Evolutionary conservation across 352 stramenopile species (phyloP).

Genomic region (Pythium utonaiense): DNA sequence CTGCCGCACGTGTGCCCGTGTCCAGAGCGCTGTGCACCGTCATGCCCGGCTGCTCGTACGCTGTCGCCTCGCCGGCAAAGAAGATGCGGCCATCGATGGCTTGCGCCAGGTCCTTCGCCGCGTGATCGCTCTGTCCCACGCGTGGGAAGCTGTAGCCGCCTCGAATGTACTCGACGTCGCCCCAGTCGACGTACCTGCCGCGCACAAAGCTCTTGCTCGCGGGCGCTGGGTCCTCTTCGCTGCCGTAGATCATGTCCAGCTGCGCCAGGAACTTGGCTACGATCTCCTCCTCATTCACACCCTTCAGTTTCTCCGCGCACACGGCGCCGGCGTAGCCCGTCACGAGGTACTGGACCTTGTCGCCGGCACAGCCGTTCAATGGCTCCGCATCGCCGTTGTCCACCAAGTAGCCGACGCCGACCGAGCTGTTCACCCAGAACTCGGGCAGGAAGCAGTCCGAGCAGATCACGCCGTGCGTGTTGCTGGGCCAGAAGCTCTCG

Average conservation of each 20-base stretch:
- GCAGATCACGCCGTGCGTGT: conserved; percentile 78
- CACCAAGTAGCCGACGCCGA: conserved; percentile 58
- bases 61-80: conserved; percentile 78
- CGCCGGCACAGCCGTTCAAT: neutral
- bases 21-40: conserved; percentile 80
- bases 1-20: conserved; percentile 63
- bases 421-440: conserved; percentile 79
- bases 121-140: conserved; percentile 62
- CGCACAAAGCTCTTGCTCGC: conserved; percentile 61
- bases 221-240: conserved; percentile 44
- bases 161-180: conserved; percentile 58
- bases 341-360: conserved; percentile 60
- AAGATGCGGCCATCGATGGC: conserved; percentile 68
- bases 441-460: conserved; percentile 80
- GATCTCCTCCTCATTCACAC: conserved; percentile 47
- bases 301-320: conserved; percentile 53
- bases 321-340: conserved; percentile 70
- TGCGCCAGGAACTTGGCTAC: conserved; percentile 62
- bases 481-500: conserved; percentile 58
- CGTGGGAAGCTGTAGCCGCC: conserved; percentile 77
- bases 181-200: conserved; percentile 79
- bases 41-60: conserved; percentile 80
- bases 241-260: conserved; percentile 75
- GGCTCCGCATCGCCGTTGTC: conserved; percentile 39
- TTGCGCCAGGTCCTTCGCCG: conserved; percentile 51